These are phyloP conservation scores for Talaromyces adpressus DNA, from an alignment of 495 filamentous ascomycete genomes.

Conservation along the genomic window DNA sequence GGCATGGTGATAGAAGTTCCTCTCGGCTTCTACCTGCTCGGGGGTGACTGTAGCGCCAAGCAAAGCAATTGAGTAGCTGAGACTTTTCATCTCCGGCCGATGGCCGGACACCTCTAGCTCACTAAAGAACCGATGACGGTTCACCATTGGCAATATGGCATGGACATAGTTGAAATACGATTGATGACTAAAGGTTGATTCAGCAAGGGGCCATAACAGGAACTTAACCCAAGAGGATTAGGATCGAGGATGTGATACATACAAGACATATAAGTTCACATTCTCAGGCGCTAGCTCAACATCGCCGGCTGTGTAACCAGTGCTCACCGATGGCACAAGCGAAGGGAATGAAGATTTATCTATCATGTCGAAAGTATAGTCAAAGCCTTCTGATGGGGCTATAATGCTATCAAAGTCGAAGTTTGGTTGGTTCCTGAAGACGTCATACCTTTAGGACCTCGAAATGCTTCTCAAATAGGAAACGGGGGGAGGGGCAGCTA, in stretches of 20 bases:
- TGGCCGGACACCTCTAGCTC: constrained; percentile 6
- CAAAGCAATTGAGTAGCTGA: constrained; percentile 12
- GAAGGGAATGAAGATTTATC: not conserved
- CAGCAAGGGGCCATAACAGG: not conserved
- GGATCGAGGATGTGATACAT: not conserved
- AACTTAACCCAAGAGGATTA: not conserved
- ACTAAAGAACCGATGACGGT: constrained; percentile 10
- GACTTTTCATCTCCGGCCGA: constrained; percentile 7
- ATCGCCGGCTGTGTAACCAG: not conserved
- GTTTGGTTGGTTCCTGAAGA: not conserved
- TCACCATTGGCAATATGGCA: constrained; percentile 12
- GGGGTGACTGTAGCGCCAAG: constrained; percentile 10
- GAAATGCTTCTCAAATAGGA: not conserved
- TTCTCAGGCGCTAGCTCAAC: not conserved
- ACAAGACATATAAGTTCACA: not conserved
- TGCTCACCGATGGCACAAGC: not conserved
- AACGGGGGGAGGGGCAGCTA: not conserved
- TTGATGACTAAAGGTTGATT: constrained; percentile 10
- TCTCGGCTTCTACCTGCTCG: constrained; percentile 11
- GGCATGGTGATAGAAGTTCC: constrained; percentile 10
- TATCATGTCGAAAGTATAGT: not conserved
- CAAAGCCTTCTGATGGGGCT: not conserved
- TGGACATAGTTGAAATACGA: constrained; percentile 12
- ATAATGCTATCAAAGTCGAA: not conserved
- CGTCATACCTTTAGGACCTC: not conserved